phyloP scores from a whole-genome alignment of 306 rosid genomes.

The Abrus pulchellus region DNA sequence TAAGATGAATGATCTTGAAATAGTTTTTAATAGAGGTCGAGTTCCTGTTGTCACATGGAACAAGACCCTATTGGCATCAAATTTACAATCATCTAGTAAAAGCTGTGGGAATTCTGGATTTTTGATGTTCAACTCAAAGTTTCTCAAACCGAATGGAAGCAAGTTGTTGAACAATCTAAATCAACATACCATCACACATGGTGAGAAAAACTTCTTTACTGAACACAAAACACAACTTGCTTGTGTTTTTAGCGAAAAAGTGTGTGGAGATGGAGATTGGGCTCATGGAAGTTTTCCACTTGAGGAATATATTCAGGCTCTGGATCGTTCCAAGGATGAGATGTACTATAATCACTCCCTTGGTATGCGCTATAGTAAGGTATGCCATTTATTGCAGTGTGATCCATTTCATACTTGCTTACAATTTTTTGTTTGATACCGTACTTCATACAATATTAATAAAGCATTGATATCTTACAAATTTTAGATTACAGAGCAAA shows the following conservation, averaged over 20 bases:
- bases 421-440: conserved; percentile 20
- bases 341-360: conserved; percentile 82
- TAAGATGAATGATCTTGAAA: conserved; percentile 66
- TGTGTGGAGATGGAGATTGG: conserved; percentile 88
- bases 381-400: conserved; percentile 48
- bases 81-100: conserved; percentile 66
- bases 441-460: conserved; percentile 17
- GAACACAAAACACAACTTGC: conserved; percentile 63
- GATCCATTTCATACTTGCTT: conserved; percentile 9
- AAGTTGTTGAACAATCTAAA: conserved; percentile 60
- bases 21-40: conserved; percentile 80
- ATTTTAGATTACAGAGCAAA: conserved; percentile 89
- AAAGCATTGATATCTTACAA: conserved; percentile 37
- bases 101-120: conserved; percentile 75
- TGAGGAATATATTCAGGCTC: conserved; percentile 83
- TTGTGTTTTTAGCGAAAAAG: conserved; percentile 77
- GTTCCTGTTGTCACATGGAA: conserved; percentile 88
- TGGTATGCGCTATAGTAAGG: conserved; percentile 96
- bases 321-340: conserved; percentile 87
- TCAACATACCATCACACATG: conserved; percentile 59
- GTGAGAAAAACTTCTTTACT: conserved; percentile 56
- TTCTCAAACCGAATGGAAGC: conserved; percentile 71
- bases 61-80: conserved; percentile 68
- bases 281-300: conserved; percentile 89
- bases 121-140: conserved; percentile 76